Percentiles rank a stretch among this genome's conserved stretches.
These are phyloP conservation scores for Penicillium taxi DNA, from an alignment of 495 filamentous ascomycete genomes.

Conservation along the genomic window DNA sequence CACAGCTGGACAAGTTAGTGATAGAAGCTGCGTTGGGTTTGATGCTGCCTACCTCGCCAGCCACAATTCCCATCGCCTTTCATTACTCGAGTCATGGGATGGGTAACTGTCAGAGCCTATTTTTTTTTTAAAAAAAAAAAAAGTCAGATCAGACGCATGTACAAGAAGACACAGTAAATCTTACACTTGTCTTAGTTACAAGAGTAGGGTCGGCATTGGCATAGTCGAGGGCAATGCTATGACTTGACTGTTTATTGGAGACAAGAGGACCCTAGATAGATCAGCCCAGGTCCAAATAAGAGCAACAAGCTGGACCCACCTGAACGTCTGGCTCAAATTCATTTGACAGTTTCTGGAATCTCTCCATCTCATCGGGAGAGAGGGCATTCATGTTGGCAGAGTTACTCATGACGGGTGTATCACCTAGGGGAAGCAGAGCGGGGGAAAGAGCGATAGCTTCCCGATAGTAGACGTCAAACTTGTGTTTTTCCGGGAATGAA, in stretches of 20 bases:
- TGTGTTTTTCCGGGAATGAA: constrained; percentile 28
- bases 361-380: constrained; percentile 45
- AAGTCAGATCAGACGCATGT: constrained; percentile 12
- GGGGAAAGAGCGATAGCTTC: constrained; percentile 15
- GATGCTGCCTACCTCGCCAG: constrained; percentile 84
- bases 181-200: constrained; percentile 76
- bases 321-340: constrained; percentile 60
- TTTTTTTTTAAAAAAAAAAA: too few species aligned
- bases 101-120: constrained; percentile 73
- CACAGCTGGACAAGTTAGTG: constrained; percentile 53
- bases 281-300: too few species aligned
- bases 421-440: constrained; percentile 16
- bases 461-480: constrained; percentile 17
- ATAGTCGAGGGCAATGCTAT: constrained; percentile 76
- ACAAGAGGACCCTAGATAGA: constrained; percentile 86
- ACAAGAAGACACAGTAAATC: constrained; percentile 17
- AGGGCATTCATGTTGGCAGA: constrained; percentile 38
- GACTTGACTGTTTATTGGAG: constrained; percentile 67
- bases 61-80: constrained; percentile 94
- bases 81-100: constrained; percentile 79
- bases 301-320: too few species aligned
- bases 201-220: constrained; percentile 82
- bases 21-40: constrained; percentile 12
- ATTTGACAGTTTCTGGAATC: constrained; percentile 47
- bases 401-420: constrained; percentile 9